Conservation (phyloP, 2,329 filamentous ascomycete species). For the Claviceps digitariae region DNA sequence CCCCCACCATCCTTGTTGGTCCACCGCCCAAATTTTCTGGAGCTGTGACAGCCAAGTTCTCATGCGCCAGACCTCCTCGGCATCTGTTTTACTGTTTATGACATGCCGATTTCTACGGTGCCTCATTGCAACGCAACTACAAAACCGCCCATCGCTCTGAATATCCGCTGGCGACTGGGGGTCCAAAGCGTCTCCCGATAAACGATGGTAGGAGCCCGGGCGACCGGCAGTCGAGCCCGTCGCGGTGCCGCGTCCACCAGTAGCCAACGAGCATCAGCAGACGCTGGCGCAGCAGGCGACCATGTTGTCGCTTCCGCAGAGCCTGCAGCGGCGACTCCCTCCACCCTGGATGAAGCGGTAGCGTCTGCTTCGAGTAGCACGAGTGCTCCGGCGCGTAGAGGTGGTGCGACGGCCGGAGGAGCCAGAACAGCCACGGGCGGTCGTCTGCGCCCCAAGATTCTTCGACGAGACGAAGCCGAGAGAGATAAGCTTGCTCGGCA, state of each 20-base stretch:
- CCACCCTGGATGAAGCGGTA: constrained; percentile 9
- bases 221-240: constrained; percentile 18
- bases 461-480: constrained; percentile 36
- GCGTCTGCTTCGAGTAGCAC: constrained; percentile 13
- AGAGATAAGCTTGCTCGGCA: constrained; percentile 32
- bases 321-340: constrained; percentile 8
- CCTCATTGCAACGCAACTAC: too few relatives aligned
- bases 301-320: constrained; percentile 6
- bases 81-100: too few relatives aligned
- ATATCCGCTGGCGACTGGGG: neutral
- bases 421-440: constrained; percentile 22
- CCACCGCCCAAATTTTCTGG: constrained; percentile 12
- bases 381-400: constrained; percentile 14
- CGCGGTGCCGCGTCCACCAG: constrained; percentile 17
- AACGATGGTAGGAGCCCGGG: constrained; percentile 21
- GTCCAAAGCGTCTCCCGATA: neutral
- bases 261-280: constrained; percentile 9
- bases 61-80: too few relatives aligned
- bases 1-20: constrained; percentile 20
- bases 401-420: constrained; percentile 18
- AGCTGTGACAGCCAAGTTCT: neutral
- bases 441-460: constrained; percentile 34
- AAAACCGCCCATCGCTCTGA: too few relatives aligned
- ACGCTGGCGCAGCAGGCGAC: constrained; percentile 13
- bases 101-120: too few relatives aligned